Base-by-base conservation (phyloP, 2,329 filamentous ascomycete species). In the Aspergillus arachidicola region DNA sequence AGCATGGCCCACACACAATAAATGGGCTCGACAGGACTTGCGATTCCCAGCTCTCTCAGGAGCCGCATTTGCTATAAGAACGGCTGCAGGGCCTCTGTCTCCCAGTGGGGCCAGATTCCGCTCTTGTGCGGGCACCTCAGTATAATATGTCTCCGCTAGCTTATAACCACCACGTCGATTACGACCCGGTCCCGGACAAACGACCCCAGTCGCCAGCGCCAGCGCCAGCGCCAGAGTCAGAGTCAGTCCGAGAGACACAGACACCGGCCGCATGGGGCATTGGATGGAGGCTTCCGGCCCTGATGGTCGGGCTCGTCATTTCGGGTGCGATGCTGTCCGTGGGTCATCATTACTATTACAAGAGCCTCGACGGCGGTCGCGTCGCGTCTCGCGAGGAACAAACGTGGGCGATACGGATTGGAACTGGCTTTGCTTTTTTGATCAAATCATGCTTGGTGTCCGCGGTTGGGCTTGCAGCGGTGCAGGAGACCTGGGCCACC, bases 341-440 rank as follows among this genome's bases (percentile, higher is more conserved):
- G n/a, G 62, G 62, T n/a, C 58, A 60, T 55, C 48, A 54, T 21
- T 54, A 32, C 32, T 60, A 45, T 32, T 60, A 60, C 46, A 16
- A n/a, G 30, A 60, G 58, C 26, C 14, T 60, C 58, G 34, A 60
- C 23, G 30, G 41, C 58, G 23, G 30, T 12, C 58, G 28, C 28
- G 62, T 64, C 41, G 30, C 26, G 30, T 64, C 62, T 6, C 36
- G 21, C 36, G 50, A 59, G 19, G 53, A 64, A 51, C 62, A 62
- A 50, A 61, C 62, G 1, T 64, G 62, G 62, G 56, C 62, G 46
- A 55, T 64, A 34, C 62, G 59, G 32, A 62, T 62, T 16, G 62
- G 62, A 21, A 64, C 62, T 41, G 62, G 59, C 32, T 59, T 64
- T 57, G 62, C 62, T 11, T 64, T 64, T 51, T 26, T 62, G 16